Percentiles rank a stretch among this genome's conserved stretches.
phyloP scores from a whole-genome alignment of 805 yeast genomes.

The Starmerella potacharoeniae region DNA sequence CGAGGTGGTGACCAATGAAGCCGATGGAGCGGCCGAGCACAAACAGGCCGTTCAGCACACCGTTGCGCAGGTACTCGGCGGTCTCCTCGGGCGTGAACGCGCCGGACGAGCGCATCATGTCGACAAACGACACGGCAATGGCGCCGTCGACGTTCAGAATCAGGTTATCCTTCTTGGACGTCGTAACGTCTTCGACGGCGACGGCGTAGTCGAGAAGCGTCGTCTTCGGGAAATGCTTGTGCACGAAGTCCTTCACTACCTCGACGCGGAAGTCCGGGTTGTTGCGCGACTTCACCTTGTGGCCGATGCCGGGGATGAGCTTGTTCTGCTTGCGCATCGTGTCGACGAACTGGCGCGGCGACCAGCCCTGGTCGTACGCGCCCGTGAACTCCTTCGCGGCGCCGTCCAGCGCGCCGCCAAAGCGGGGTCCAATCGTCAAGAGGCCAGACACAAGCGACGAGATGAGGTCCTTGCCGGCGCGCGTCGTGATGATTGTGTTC shows the following conservation, averaged over 20 bases:
- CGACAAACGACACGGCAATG: constrained; percentile 37
- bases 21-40: constrained; percentile 39
- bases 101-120: constrained; percentile 35
- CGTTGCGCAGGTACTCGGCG: constrained; percentile 36
- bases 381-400: constrained; percentile 37
- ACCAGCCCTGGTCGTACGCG: constrained; percentile 35
- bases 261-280: constrained; percentile 41
- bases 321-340: constrained; percentile 39
- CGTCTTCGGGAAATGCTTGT: constrained; percentile 36
- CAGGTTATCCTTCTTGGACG: constrained; percentile 39
- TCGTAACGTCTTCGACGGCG: constrained; percentile 39
- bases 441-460: constrained; percentile 37
- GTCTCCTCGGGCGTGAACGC: constrained; percentile 37
- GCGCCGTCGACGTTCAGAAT: constrained; percentile 38
- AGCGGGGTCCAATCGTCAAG: constrained; percentile 36
- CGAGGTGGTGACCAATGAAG: constrained; percentile 37
- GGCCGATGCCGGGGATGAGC: constrained; percentile 39
- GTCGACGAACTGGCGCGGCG: constrained; percentile 38
- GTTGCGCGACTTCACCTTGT: constrained; percentile 38
- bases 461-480: constrained; percentile 39
- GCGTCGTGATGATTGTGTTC: constrained; percentile 39
- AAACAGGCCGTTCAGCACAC: constrained; percentile 38
- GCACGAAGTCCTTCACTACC: constrained; percentile 37
- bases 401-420: constrained; percentile 39
- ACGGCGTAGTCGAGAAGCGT: constrained; percentile 36